Evolutionary conservation across 805 yeast genomes (phyloP).

Genomic region (Nematodospora valgi): DNA sequence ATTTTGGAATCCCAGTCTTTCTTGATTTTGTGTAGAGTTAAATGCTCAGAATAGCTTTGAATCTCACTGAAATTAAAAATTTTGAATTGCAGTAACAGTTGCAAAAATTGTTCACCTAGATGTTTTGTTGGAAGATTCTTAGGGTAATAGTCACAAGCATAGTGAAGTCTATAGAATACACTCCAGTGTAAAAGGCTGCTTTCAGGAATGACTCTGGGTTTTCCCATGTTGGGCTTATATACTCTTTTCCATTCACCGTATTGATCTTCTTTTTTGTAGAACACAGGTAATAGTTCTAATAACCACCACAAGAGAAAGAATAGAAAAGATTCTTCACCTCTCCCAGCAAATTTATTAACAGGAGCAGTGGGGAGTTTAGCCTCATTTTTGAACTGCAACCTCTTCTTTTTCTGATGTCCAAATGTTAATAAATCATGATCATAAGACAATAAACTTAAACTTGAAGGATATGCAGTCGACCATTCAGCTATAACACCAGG

Average conservation of each 20-base stretch:
- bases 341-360: conserved; percentile 31
- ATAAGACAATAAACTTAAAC: conserved; percentile 44
- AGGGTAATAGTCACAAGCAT: conserved; percentile 45
- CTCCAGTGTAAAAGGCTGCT: conserved; percentile 60
- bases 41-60: conserved; percentile 11
- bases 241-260: conserved; percentile 49
- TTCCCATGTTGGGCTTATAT: conserved; percentile 57
- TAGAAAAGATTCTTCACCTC: conserved; percentile 29
- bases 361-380: conserved; percentile 8
- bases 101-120: conserved; percentile 16
- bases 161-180: conserved; percentile 52
- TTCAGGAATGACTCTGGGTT: conserved; percentile 46
- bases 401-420: not conserved
- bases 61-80: conserved; percentile 9
- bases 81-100: conserved; percentile 17
- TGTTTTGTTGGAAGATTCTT: conserved; percentile 16
- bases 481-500: conserved; percentile 37
- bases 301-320: conserved; percentile 54
- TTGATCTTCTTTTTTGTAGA: conserved; percentile 45
- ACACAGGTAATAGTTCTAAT: conserved; percentile 58
- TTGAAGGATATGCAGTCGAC: conserved; percentile 33
- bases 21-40: conserved; percentile 16
- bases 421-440: conserved; percentile 49
- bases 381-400: not conserved
- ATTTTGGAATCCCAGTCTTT: conserved; percentile 14